Percentiles rank a stretch among this genome's conserved stretches.
phyloP scores from a whole-genome alignment of 2,329 filamentous ascomycete genomes.

The Talaromyces sp. region DNA sequence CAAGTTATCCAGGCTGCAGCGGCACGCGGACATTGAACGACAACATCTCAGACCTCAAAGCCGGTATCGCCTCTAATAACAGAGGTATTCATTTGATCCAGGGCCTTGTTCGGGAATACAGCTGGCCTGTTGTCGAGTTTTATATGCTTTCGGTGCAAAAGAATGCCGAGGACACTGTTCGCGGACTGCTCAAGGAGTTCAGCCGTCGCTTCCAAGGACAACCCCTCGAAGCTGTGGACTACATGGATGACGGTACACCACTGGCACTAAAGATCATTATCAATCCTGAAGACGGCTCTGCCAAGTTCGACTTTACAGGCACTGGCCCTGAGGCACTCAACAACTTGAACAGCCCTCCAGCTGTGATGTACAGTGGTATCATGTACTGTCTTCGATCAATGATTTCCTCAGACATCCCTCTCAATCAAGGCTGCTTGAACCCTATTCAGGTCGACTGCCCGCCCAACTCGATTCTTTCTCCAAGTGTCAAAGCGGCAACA shows the following conservation, averaged over 20 bases:
- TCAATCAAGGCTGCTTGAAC: conserved; percentile 79
- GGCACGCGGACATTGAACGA: conserved; percentile 75
- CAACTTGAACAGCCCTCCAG: conserved; percentile 76
- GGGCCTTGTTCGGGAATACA: conserved; percentile 70
- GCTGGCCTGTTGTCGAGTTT: conserved; percentile 62
- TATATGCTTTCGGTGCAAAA: conserved; percentile 81
- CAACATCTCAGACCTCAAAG: conserved; percentile 81
- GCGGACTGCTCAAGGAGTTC: conserved; percentile 68
- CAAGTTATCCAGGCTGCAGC: conserved; percentile 67
- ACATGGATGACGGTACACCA: conserved; percentile 81
- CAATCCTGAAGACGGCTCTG: conserved; percentile 66
- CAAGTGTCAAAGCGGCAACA: conserved; percentile 71
- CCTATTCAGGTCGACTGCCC: conserved; percentile 72
- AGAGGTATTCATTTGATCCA: conserved; percentile 77
- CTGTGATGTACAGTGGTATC: conserved; percentile 76
- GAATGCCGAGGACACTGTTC: conserved; percentile 72
- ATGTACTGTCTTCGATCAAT: conserved; percentile 81
- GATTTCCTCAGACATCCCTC: conserved; percentile 74
- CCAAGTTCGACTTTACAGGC: conserved; percentile 71
- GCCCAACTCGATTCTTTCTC: conserved; percentile 66
- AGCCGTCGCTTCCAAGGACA: conserved; percentile 62
- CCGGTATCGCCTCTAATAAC: conserved; percentile 80
- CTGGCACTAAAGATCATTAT: conserved; percentile 73
- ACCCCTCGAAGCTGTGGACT: conserved; percentile 70
- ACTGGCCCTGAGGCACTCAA: conserved; percentile 75